Conservation (phyloP, 2,329 filamentous ascomycete genomes). For the Cladobotryum protrusum region DNA sequence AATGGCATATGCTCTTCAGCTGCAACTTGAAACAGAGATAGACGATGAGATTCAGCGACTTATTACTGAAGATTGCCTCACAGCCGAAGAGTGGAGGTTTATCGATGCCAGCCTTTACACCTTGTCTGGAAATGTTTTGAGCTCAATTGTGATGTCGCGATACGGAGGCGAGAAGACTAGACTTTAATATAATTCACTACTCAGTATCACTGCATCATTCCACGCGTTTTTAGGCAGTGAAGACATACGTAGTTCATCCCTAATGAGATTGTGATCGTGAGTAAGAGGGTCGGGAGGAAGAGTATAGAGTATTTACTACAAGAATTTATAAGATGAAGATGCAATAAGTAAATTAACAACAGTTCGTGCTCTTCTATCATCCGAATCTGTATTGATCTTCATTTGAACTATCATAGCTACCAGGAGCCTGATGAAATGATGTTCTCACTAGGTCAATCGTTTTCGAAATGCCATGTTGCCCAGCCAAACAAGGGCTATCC, state of each 20-base stretch:
- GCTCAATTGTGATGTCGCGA: not conserved
- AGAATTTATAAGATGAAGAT: no score
- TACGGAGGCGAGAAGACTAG: not conserved
- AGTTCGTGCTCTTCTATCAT: no score
- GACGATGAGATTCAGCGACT: not conserved
- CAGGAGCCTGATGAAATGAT: constrained; percentile 1
- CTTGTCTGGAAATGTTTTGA: not conserved
- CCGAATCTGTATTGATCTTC: no score
- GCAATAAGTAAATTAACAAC: no score
- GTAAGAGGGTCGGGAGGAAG: no score
- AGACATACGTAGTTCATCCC: no score
- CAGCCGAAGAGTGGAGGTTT: not conserved
- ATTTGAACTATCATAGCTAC: no score
- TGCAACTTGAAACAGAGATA: not conserved
- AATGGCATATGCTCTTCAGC: not conserved
- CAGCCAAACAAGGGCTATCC: not conserved
- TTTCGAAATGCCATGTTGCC: constrained; percentile 3
- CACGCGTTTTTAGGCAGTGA: no score
- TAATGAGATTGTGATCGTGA: no score
- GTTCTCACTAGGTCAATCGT: constrained; percentile 7
- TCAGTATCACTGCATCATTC: no score
- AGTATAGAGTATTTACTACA: no score
- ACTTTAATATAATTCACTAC: not conserved
- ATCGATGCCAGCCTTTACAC: not conserved
- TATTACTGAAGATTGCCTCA: not conserved